These are phyloP conservation scores for Candida suzukii DNA, from an alignment of 805 yeast species.

Conservation along the genomic window DNA sequence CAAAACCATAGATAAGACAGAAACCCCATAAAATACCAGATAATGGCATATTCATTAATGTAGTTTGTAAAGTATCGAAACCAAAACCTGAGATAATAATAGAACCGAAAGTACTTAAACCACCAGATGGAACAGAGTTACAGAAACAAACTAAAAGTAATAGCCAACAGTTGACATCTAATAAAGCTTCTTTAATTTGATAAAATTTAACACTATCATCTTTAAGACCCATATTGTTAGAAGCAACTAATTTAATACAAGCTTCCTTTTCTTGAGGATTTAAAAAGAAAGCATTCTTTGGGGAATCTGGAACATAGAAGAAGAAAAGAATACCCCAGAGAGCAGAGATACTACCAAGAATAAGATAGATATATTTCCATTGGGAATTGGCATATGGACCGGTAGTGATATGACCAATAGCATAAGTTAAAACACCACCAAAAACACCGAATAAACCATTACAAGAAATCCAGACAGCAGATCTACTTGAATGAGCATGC, in stretches of 20 bases:
- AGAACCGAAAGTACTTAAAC: slow-evolving; percentile 41
- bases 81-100: slow-evolving; percentile 35
- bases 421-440: slow-evolving; percentile 21
- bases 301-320: slow-evolving; percentile 35
- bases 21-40: slow-evolving; percentile 16
- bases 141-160: slow-evolving; percentile 28
- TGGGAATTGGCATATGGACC: slow-evolving; percentile 20
- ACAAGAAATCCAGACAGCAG: slow-evolving; percentile 32
- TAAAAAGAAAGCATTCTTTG: slow-evolving; percentile 36
- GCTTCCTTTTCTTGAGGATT: slow-evolving; percentile 28
- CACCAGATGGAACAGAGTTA: slow-evolving; percentile 51
- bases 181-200: slow-evolving; percentile 36
- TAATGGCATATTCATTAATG: slow-evolving; percentile 30
- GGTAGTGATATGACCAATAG: slow-evolving; percentile 28
- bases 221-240: slow-evolving; percentile 38
- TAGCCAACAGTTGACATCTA: slow-evolving; percentile 28
- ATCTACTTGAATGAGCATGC: slow-evolving; percentile 16
- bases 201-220: slow-evolving; percentile 29
- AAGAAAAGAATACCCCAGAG: slow-evolving; percentile 18
- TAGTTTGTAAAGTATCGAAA: slow-evolving; percentile 19
- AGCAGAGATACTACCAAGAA: slow-evolving; percentile 35
- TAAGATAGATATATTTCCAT: slow-evolving; percentile 39
- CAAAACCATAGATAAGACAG: slow-evolving; percentile 6
- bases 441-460: slow-evolving; percentile 15
- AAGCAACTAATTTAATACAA: slow-evolving; percentile 22